phyloP scores from a whole-genome alignment of 2,329 filamentous ascomycete genomes.

The Aspergillus udagawae region DNA sequence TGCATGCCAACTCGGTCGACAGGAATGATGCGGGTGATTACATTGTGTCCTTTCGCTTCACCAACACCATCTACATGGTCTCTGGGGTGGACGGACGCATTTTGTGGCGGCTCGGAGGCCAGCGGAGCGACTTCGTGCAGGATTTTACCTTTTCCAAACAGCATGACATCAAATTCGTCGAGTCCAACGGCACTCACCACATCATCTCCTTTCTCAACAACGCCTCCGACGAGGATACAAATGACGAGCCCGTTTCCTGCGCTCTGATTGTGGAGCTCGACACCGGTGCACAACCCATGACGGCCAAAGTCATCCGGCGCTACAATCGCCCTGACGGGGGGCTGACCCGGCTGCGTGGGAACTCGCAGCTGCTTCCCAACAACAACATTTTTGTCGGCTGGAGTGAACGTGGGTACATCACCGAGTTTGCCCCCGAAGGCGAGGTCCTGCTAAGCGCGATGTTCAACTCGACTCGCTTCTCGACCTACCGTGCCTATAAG shows the following conservation, averaged over 20 bases:
- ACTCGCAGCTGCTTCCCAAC: conserved; percentile 31
- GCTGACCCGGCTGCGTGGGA: conserved; percentile 32
- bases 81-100: conserved; percentile 31
- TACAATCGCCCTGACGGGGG: conserved; percentile 30
- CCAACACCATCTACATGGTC: conserved; percentile 36
- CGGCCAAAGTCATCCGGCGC: conserved; percentile 21
- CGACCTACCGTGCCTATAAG: conserved; percentile 40
- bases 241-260: conserved; percentile 25
- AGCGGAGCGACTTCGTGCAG: conserved; percentile 23
- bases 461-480: conserved; percentile 29
- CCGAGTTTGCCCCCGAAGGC: conserved; percentile 28
- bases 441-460: conserved; percentile 27
- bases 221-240: conserved; percentile 26
- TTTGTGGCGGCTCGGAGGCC: conserved; percentile 36
- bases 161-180: conserved; percentile 34
- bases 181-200: conserved; percentile 25
- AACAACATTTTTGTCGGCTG: conserved; percentile 35
- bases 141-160: conserved; percentile 35
- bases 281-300: conserved; percentile 22
- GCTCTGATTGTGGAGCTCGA: conserved; percentile 29
- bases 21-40: conserved; percentile 36
- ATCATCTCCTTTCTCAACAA: conserved; percentile 34
- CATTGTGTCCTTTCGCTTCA: conserved; percentile 36
- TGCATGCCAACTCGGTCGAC: conserved; percentile 40
- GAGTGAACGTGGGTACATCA: conserved; percentile 32